These are phyloP conservation scores for Aspergillus hiratsukae DNA, from an alignment of 2,329 filamentous ascomycete species.

Conservation along the genomic window DNA sequence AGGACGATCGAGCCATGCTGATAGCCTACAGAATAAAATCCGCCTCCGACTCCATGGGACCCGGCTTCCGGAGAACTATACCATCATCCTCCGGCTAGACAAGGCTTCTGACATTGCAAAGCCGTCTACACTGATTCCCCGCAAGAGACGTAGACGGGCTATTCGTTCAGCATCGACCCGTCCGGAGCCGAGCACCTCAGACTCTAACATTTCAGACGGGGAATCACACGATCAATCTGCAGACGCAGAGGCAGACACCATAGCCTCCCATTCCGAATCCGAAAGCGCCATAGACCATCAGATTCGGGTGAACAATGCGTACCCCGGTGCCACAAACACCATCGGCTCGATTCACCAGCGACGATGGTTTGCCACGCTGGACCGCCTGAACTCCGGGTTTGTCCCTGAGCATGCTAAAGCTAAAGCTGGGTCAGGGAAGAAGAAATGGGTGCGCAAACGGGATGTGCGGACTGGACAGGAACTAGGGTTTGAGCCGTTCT, in stretches of 20 bases:
- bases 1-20: background rate
- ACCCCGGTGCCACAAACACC: conserved; percentile 60
- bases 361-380: conserved; percentile 62
- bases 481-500: conserved; percentile 53
- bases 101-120: conserved; percentile 16
- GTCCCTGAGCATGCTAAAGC: conserved; percentile 6
- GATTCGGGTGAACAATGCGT: conserved; percentile 60
- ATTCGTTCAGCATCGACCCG: background rate
- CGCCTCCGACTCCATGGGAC: conserved; percentile 52
- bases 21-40: conserved; percentile 48
- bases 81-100: conserved; percentile 50
- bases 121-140: conserved; percentile 13
- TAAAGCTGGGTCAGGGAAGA: conserved; percentile 7
- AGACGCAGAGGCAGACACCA: background rate
- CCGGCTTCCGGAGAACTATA: conserved; percentile 51
- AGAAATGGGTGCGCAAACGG: conserved; percentile 25
- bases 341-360: conserved; percentile 65
- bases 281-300: conserved; percentile 44
- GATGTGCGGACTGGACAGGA: conserved; percentile 11
- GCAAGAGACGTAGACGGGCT: conserved; percentile 19
- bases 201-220: background rate
- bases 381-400: conserved; percentile 58
- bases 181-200: conserved; percentile 9
- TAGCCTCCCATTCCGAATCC: conserved; percentile 8
- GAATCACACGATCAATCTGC: background rate